phyloP scores from a whole-genome alignment of 148 eudicot genomes.

The Rhododendron mucronatum region DNA sequence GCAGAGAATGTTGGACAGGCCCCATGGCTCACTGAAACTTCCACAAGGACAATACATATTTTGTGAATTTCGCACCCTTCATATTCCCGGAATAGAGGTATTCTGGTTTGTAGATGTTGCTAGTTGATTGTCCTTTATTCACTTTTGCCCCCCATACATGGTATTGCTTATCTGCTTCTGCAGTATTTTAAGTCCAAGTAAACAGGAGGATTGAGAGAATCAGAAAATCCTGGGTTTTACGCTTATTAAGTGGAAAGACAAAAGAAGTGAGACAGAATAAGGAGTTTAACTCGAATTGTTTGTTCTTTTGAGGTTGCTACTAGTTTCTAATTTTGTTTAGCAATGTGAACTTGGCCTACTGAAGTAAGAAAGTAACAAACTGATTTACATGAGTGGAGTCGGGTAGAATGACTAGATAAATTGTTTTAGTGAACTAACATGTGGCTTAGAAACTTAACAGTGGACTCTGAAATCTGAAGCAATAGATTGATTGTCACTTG shows the following conservation, averaged over 20 bases:
- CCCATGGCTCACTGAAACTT: slow-evolving; percentile 43
- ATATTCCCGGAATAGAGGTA: slow-evolving; percentile 79
- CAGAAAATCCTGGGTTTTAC: neutral
- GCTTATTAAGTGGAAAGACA: neutral
- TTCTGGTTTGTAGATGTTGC: neutral
- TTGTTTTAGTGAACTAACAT: neutral
- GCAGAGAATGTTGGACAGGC: slow-evolving; percentile 36
- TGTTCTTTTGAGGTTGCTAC: neutral
- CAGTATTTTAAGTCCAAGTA: neutral
- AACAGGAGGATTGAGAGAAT: neutral
- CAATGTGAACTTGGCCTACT: neutral
- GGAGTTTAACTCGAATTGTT: neutral
- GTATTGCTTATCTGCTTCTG: neutral
- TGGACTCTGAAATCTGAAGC: neutral
- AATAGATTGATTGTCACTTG: neutral
- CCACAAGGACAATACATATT: slow-evolving; percentile 82
- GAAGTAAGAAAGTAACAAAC: neutral
- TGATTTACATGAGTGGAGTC: neutral
- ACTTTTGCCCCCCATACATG: neutral
- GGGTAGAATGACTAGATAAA: neutral
- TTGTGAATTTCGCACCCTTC: slow-evolving; percentile 78
- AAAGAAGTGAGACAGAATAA: neutral
- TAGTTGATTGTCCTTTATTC: neutral
- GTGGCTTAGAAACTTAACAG: neutral
- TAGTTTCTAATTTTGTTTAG: neutral